Conservation (phyloP, 2,329 filamentous ascomycete species). For the Epichloe baconii region DNA sequence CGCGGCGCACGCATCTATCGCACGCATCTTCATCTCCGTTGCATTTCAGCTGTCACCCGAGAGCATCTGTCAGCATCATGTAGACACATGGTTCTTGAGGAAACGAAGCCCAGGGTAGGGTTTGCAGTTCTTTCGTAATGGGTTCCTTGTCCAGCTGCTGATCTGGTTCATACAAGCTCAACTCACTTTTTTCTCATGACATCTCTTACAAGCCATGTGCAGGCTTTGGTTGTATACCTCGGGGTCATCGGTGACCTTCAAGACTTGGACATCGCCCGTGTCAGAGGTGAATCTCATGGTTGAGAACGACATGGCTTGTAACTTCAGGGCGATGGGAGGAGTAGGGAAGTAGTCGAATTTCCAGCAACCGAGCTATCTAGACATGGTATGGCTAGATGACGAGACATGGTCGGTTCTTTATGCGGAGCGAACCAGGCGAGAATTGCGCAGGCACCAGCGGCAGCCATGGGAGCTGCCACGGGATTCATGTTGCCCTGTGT, state of each 20-base stretch:
- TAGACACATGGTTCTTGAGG: neutral
- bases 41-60: slow-evolving; percentile 19
- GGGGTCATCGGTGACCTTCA: slow-evolving; percentile 23
- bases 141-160: too few species aligned
- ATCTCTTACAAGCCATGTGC: slow-evolving; percentile 26
- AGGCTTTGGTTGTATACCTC: slow-evolving; percentile 23
- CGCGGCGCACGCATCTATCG: slow-evolving; percentile 19
- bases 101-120: too few species aligned
- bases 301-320: neutral
- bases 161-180: neutral
- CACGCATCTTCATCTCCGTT: slow-evolving; percentile 26
- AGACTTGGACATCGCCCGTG: slow-evolving; percentile 21
- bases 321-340: neutral
- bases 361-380: too few species aligned
- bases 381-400: neutral
- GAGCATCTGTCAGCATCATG: neutral
- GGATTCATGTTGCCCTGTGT: neutral
- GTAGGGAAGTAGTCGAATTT: neutral
- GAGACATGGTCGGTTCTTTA: neutral
- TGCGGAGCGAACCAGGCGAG: neutral
- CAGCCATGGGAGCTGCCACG: neutral
- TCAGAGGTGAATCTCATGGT: neutral
- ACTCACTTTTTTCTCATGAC: slow-evolving; percentile 27
- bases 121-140: too few species aligned
- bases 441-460: neutral